A percentile compares a stretch with the other conserved stretches of the same genome.
phyloP scores from a whole-genome alignment of 2,329 filamentous ascomycete genomes.

The Aureobasidium sp. region DNA sequence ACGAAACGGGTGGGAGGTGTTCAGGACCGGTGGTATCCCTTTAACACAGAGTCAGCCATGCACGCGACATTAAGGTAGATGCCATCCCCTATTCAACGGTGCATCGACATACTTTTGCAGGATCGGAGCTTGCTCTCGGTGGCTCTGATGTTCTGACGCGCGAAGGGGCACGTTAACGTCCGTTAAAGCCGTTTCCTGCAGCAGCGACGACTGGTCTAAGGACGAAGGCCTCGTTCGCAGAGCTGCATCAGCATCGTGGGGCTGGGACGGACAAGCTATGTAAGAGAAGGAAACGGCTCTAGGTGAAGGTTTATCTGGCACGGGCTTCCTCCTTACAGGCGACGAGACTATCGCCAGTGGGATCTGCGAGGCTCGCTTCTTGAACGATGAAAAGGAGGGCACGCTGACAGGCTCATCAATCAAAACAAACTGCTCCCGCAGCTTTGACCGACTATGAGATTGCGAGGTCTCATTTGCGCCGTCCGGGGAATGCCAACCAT shows the following conservation, averaged over 20 bases:
- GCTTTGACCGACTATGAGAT: constrained; percentile 13
- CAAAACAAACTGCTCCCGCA: neutral
- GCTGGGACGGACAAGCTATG: constrained; percentile 34
- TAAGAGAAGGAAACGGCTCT: constrained; percentile 38
- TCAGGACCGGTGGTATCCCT: neutral
- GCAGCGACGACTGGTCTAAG: constrained; percentile 26
- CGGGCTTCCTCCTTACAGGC: constrained; percentile 47
- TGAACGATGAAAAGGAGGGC: constrained; percentile 39
- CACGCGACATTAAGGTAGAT: constrained; percentile 3
- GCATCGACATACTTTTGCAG: constrained; percentile 15
- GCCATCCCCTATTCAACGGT: constrained; percentile 15
- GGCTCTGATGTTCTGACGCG: constrained; percentile 25
- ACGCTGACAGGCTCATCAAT: constrained; percentile 20
- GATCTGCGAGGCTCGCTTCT: constrained; percentile 36
- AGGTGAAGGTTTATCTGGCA: constrained; percentile 46
- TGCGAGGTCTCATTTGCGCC: constrained; percentile 11
- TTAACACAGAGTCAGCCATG: constrained; percentile 9
- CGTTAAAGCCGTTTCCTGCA: constrained; percentile 24
- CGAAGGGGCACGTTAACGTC: constrained; percentile 28
- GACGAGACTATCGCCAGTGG: constrained; percentile 30
- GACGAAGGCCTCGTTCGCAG: constrained; percentile 26
- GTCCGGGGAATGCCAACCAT: constrained; percentile 11
- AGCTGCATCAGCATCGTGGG: constrained; percentile 19
- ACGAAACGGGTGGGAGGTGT: constrained; percentile 12
- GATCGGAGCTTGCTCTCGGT: constrained; percentile 10